Evolutionary conservation across 495 filamentous ascomycete species (phyloP), one percentile per base, ranked within the genome.

Genomic region (Physcia stellaris): DNA sequence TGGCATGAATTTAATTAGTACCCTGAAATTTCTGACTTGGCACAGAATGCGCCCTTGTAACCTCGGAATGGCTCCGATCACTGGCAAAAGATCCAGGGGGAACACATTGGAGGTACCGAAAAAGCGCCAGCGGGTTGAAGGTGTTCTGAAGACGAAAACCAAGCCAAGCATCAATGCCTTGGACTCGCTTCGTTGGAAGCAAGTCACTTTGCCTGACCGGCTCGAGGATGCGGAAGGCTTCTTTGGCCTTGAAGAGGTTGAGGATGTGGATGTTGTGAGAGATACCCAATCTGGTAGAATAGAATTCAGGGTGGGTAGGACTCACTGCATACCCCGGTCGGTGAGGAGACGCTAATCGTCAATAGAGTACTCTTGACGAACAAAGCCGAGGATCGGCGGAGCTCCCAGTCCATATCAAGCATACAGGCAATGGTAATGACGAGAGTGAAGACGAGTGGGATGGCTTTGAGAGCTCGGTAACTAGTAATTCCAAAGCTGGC

Each of bases 151-250:
- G 47, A 51, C 27, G 47, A 54, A 11, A 56, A 62, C 7, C 51
- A 44, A 22, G 47, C 18, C 13, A 15, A 22, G 33, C 4, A 6
- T 37, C 12, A 26, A 19, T 32, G 32, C 40, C 19, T 44, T 80
- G n/a, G 75, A 90, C 46, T 68, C 77, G 13, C 67, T 96, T 22
- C 62, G 66, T 60, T 98, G 90, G 90, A 77, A 76, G 46, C 70
- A 77, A 41, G 86, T 94, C 12, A 56, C 75, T 17, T 67, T 95
- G 37, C 87, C 87, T 4, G 86, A 94, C 53, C 77, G 79, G 47
- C 67, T 94, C 43, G 82, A 90, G 29, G 83, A 96, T 66, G 82
- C 81, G n/a, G 84, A 86, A 46, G 90, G 92, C 0, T 94, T 98
- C 57, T 93, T 77, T 58, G 88, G 90, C 0, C 55, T 98, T 27